A percentile compares a stretch with the other conserved stretches of the same genome.
phyloP scores from a whole-genome alignment of 2,329 filamentous ascomycete genomes.

The Chaetomiaceae sp. region DNA sequence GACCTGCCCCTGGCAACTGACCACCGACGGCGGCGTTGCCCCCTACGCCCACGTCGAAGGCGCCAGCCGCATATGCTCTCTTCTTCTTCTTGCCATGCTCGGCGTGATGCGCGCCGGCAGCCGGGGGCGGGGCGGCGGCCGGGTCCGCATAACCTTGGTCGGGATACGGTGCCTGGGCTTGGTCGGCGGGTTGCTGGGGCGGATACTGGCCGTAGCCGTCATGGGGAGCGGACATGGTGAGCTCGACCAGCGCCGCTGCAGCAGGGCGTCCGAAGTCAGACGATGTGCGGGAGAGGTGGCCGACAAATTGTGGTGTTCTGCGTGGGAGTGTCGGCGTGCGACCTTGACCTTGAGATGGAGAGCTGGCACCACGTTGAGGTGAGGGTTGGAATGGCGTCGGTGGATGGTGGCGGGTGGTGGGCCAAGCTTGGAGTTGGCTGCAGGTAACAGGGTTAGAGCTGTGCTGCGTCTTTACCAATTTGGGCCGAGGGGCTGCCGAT shows the following conservation, averaged over 20 bases:
- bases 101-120: slow-evolving; percentile 30
- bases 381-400: slow-evolving; percentile 4
- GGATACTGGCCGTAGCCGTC: slow-evolving; percentile 52
- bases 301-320: not conserved
- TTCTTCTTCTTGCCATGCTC: slow-evolving; percentile 75
- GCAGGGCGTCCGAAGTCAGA: slow-evolving; percentile 16
- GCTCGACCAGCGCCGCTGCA: slow-evolving; percentile 24
- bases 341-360: not conserved
- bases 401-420: slow-evolving; percentile 17
- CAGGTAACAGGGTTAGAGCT: slow-evolving; percentile 10
- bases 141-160: slow-evolving; percentile 39
- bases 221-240: slow-evolving; percentile 52
- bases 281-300: slow-evolving; percentile 8
- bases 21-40: slow-evolving; percentile 66
- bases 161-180: slow-evolving; percentile 33
- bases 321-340: not conserved
- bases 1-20: slow-evolving; percentile 37
- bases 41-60: slow-evolving; percentile 86
- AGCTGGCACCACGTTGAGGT: not conserved
- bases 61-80: slow-evolving; percentile 88
- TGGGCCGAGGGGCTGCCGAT: slow-evolving; percentile 21
- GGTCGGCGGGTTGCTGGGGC: slow-evolving; percentile 38
- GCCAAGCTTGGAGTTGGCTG: slow-evolving; percentile 12
- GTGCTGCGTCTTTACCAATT: slow-evolving; percentile 10
- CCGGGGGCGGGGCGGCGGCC: slow-evolving; percentile 34